Evolutionary conservation across 106 monocot species (phyloP), one percentile per base, ranked within the genome.

Genomic region (Agapanthus africanus): DNA sequence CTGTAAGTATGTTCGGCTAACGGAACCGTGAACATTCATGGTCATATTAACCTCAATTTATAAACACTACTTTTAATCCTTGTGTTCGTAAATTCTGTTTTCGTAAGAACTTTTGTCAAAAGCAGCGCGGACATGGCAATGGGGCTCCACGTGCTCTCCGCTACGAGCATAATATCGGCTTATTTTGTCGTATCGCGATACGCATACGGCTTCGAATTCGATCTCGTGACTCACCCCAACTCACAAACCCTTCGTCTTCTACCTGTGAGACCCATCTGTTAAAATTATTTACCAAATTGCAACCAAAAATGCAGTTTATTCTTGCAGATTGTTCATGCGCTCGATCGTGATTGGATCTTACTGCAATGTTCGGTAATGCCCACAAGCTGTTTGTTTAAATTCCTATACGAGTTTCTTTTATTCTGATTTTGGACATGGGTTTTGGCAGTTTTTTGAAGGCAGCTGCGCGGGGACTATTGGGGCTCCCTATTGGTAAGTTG

Each of bases 401-500:
- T 16, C 30, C 47, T 57, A 7, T 26, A 39, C 0, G 2, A 57
- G 14, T 33, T 26, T 67, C 18, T 33, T n/a, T n/a, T 2, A 54
- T 62, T 68, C 26, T 61, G 3, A 19, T 61, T 27, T 42, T 22
- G 21, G 11, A 7, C 10, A 21, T 9, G 0, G 14, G 37, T 60
- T 59, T 40, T 68, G 51, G 70, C n/a, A n/a, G n/a, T n/a, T n/a
- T 73, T 41, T 56, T 30, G 56, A 77, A 59, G 74, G 74, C 79
- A 7, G 71, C 71, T 11, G 71, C 16, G 1, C 74, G 83, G 30
- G 87, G 83, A 40, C 22, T 83, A 59, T 10, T 78, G 0, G 77
- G 46, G 30, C 67, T 87, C 32, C 83, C 80, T 14, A 59, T 66
- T n/a, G 87, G 87, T 87, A 68, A 77, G 70, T 37, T 31, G 23